These are phyloP conservation scores for Ocimum tenuiflorum DNA, from an alignment of 257 asterid species.

Conservation along the genomic window DNA sequence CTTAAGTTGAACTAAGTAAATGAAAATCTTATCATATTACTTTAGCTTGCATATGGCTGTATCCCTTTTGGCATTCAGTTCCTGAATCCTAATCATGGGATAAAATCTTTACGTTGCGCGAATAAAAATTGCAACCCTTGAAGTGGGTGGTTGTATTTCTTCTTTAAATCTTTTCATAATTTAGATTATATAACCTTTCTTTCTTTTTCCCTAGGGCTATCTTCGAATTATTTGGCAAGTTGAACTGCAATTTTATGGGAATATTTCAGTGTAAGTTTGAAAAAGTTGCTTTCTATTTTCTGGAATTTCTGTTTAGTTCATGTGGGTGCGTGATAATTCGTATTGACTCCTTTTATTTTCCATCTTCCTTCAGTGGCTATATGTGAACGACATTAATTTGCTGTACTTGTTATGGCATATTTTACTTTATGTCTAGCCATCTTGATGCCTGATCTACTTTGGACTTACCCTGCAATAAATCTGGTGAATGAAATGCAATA, in stretches of 20 bases:
- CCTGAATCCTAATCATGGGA: no score
- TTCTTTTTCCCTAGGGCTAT: conserved; percentile 5
- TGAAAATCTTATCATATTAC: no score
- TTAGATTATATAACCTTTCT: background rate
- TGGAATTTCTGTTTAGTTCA: background rate
- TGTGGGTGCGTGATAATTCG: background rate
- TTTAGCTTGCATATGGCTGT: no score
- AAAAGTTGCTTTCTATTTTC: background rate
- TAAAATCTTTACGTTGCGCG: background rate
- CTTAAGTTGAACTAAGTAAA: background rate
- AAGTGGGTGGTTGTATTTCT: background rate
- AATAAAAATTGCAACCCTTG: background rate
- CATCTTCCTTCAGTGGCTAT: background rate
- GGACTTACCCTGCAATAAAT: background rate
- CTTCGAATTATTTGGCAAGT: conserved; percentile 13
- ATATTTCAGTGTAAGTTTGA: conserved; percentile 9
- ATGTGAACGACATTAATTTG: background rate
- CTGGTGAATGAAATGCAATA: background rate
- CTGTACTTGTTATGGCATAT: background rate
- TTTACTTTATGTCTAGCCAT: background rate
- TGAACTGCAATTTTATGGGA: conserved; percentile 17
- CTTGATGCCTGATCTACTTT: background rate
- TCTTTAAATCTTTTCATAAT: background rate
- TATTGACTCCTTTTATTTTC: background rate
- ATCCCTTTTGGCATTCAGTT: no score